Percentiles rank a stretch among this genome's conserved stretches.
phyloP scores from a whole-genome alignment of 805 yeast species.

The Zygosaccharomyces rouxii region DNA sequence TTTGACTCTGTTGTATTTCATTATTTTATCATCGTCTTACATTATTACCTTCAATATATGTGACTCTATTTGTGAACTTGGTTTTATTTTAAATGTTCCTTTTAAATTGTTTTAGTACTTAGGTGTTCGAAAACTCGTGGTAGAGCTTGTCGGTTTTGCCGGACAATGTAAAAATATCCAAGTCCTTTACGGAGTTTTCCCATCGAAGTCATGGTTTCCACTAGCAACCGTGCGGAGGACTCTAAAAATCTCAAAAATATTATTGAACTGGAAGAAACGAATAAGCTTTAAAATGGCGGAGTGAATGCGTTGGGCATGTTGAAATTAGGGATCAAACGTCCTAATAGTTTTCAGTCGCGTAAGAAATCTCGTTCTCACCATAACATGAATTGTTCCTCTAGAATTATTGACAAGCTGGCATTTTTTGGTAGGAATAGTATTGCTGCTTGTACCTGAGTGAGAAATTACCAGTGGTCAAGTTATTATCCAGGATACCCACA shows the following conservation, averaged over 20 bases:
- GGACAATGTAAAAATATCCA: too few relatives aligned
- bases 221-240: too few relatives aligned
- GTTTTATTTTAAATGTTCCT: too few relatives aligned
- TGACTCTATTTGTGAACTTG: too few relatives aligned
- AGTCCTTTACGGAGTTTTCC: too few relatives aligned
- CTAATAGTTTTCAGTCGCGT: background rate
- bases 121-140: background rate
- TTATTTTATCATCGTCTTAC: too few relatives aligned
- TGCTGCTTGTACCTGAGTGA: conserved; percentile 11
- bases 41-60: too few relatives aligned
- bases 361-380: background rate
- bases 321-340: background rate
- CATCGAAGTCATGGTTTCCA: too few relatives aligned
- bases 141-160: too few relatives aligned
- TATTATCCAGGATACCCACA: conserved; percentile 25
- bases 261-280: too few relatives aligned
- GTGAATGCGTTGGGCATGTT: background rate
- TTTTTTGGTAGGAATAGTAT: conserved; percentile 8
- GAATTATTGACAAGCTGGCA: conserved; percentile 12
- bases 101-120: background rate
- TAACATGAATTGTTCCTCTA: background rate
- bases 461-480: conserved; percentile 18
- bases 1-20: too few relatives aligned
- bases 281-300: background rate
- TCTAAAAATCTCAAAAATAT: too few relatives aligned